Conservation (phyloP, 2,329 filamentous ascomycete genomes). For the Zymoseptoria ardabiliae region DNA sequence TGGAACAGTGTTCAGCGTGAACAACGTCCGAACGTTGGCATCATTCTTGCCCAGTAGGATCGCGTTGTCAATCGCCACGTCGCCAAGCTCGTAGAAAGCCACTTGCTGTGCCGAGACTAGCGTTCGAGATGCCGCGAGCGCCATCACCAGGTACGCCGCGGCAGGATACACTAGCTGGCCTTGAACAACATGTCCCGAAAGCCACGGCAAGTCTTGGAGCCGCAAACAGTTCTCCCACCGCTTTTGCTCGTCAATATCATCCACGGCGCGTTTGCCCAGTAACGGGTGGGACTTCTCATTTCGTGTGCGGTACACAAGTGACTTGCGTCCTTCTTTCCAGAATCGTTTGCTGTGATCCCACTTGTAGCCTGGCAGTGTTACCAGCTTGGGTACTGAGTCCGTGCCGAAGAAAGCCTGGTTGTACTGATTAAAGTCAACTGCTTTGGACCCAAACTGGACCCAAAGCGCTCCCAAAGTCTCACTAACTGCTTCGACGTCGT, state of each 20-base stretch:
- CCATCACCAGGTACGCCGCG: slow-evolving; percentile 18
- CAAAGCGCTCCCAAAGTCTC: slow-evolving; percentile 13
- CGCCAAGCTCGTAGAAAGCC: slow-evolving; percentile 12
- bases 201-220: slow-evolving; percentile 26
- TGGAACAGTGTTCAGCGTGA: slow-evolving; percentile 16
- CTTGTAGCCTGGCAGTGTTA: slow-evolving; percentile 8
- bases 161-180: slow-evolving; percentile 28
- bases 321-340: slow-evolving; percentile 13
- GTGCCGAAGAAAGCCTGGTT: slow-evolving; percentile 9
- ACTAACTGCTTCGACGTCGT: slow-evolving; percentile 23
- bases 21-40: slow-evolving; percentile 18
- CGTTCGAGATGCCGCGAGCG: slow-evolving; percentile 17
- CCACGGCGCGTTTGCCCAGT: slow-evolving; percentile 11
- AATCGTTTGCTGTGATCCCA: slow-evolving; percentile 11
- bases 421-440: slow-evolving; percentile 11
- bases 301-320: slow-evolving; percentile 7
- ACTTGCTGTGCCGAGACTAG: slow-evolving; percentile 9
- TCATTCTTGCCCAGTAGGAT: slow-evolving; percentile 14
- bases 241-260: slow-evolving; percentile 11
- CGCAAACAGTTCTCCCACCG: slow-evolving; percentile 13
- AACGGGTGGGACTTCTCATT: slow-evolving; percentile 10
- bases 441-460: slow-evolving; percentile 7
- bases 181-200: slow-evolving; percentile 28
- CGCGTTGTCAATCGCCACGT: slow-evolving; percentile 13
- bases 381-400: background rate